Evolutionary conservation across 371 early-diverging fungal species (phyloP), one percentile per base, ranked within the genome.

Genomic region (Apophysomyces ossiformis): DNA sequence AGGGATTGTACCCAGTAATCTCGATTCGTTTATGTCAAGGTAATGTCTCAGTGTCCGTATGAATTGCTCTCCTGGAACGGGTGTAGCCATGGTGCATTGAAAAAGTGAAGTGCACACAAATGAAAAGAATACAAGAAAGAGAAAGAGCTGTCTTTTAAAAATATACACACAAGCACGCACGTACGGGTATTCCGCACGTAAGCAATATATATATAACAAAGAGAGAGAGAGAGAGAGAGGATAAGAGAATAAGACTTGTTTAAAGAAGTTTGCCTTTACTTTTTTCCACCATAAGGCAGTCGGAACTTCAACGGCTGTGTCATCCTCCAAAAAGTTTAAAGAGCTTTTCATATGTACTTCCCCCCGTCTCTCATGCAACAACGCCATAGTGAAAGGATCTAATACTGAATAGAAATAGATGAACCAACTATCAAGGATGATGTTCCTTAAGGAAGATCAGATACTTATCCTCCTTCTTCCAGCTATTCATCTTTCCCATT

Each of bases 31-130:
- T 1, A 81, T 63, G 67, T 85, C 86, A 13, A 88, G 71, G 70
- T 87, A 87, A 59, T 88, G 85, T 36, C 85, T 75, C 37, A 87
- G 71, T 5, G 87, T 87, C 44, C 85, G 80, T 57, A 88, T 72
- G 69, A 84, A 88, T 64, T 77, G 77, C 61, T 88, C 89, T 64
- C 86, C 85, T 65, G 75, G 69, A 62, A 79, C 70, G 21, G 79
- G 60, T 36, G 75, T 44, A n/a, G 74, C 32, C 70, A 78, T 81
- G 37, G 39, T 69, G 58, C 66, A 64, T 65, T 43, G 58, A 56
- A 59, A 57, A 26, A 26, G 32, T 26, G 41, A 21, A 21, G 54
- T 50, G 21, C 54, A 50, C 54, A 16, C 32, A 26, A 26, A 26
- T 26, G 32, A 26, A 26, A 26, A 26, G 32, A 26, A 26, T 26